A percentile compares a stretch with the other conserved stretches of the same genome.
phyloP scores from a whole-genome alignment of 345 rosid genomes.

The Pugionium dolabratum region DNA sequence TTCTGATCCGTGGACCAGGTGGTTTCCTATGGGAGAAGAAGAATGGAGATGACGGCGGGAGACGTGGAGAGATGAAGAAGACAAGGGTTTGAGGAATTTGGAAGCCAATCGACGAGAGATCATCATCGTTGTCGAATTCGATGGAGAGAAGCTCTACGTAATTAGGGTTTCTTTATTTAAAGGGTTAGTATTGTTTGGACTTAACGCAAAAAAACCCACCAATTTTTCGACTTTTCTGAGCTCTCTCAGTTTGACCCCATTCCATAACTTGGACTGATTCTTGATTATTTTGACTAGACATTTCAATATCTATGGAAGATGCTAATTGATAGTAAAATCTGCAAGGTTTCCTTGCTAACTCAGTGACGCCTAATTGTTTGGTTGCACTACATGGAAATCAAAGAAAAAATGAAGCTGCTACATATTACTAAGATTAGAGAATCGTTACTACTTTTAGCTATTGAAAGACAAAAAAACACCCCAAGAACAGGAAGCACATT shows the following conservation, averaged over 20 bases:
- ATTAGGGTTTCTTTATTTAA: conserved; percentile 21
- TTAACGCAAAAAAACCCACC: background rate
- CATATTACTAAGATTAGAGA: conserved; percentile 4
- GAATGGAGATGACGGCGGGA: conserved; percentile 68
- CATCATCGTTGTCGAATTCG: conserved; percentile 29
- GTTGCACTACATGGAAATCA: background rate
- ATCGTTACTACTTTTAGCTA: conserved; percentile 19
- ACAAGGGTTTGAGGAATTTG: conserved; percentile 31
- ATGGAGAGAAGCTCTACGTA: conserved; percentile 5
- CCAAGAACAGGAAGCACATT: conserved; percentile 41
- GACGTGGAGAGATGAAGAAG: conserved; percentile 49
- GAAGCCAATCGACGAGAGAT: conserved; percentile 40
- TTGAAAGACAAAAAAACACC: conserved; percentile 28
- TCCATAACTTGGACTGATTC: no score
- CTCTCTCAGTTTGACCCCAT: background rate
- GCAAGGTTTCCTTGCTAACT: background rate
- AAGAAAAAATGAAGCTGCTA: conserved; percentile 2
- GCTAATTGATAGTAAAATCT: background rate
- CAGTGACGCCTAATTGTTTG: background rate
- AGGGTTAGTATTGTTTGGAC: background rate
- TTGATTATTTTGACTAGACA: no score
- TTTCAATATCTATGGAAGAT: background rate
- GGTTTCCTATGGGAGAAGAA: conserved; percentile 43
- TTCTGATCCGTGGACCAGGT: conserved; percentile 25
- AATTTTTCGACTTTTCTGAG: background rate